Conservation (phyloP, 139 green algal genomes). For the Desmodesmus armatus region DNA sequence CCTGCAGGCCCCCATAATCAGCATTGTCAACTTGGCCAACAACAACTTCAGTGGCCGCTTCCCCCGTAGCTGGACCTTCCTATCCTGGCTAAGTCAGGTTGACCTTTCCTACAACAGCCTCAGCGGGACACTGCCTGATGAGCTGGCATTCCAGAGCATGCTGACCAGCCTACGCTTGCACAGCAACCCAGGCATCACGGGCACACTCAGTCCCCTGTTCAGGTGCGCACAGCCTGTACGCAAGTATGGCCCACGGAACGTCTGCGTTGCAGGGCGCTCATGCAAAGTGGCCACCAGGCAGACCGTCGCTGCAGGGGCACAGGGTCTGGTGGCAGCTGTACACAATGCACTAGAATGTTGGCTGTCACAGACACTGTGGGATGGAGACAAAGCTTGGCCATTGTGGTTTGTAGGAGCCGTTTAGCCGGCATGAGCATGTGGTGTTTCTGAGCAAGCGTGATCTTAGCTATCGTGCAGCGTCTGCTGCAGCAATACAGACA, state of each 20-base stretch:
- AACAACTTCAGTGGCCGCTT: no score
- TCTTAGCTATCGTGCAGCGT: neutral
- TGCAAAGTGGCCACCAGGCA: neutral
- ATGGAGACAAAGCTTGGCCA: no score
- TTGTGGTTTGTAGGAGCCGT: neutral
- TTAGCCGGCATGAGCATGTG: neutral
- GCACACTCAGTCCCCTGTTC: slow-evolving; percentile 1
- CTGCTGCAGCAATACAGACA: neutral
- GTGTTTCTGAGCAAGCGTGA: neutral
- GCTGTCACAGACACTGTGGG: neutral
- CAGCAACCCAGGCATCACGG: slow-evolving; percentile 6
- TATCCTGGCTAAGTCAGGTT: slow-evolving; percentile 15
- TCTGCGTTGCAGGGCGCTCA: neutral
- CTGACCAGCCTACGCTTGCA: neutral
- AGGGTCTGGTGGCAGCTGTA: neutral
- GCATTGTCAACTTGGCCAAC: no score
- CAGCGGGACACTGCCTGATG: neutral
- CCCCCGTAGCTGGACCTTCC: slow-evolving; percentile 14
- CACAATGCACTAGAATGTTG: neutral
- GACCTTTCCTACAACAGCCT: slow-evolving; percentile 19
- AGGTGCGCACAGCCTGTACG: neutral
- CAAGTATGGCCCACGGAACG: neutral
- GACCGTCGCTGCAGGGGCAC: neutral
- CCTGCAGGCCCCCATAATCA: slow-evolving; percentile 7
- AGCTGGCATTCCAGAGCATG: slow-evolving; percentile 27